Evolutionary conservation across 164 flowering plant species (phyloP).

Genomic region (Tetrastigma voinierianum): DNA sequence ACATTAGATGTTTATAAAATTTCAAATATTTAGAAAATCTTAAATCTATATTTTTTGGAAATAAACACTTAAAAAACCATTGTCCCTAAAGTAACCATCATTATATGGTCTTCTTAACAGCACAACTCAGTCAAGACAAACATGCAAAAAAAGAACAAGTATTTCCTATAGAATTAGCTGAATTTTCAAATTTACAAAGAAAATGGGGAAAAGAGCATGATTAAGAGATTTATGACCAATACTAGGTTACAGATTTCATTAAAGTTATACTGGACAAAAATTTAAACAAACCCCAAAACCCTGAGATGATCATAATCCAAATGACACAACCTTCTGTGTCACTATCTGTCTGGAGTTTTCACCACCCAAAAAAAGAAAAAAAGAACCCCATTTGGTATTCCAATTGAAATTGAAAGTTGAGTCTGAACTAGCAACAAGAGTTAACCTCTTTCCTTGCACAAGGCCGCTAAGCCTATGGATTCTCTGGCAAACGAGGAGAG

Average conservation of each 20-base stretch:
- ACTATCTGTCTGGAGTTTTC: not conserved
- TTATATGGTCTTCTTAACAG: too few relatives aligned
- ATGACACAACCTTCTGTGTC: not conserved
- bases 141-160: too few relatives aligned
- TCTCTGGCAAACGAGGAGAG: not conserved
- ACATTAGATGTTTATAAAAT: too few relatives aligned
- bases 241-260: not conserved
- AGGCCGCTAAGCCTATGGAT: not conserved
- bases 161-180: too few relatives aligned
- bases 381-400: not conserved
- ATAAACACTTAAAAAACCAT: too few relatives aligned
- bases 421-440: not conserved
- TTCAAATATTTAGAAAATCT: too few relatives aligned
- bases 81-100: too few relatives aligned
- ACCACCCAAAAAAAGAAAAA: not conserved
- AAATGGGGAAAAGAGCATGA: too few relatives aligned
- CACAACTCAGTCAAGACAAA: too few relatives aligned
- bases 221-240: not conserved
- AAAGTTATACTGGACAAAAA: not conserved
- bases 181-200: too few relatives aligned
- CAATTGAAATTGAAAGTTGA: not conserved
- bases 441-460: not conserved
- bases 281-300: not conserved
- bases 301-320: not conserved
- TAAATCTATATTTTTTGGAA: too few relatives aligned